phyloP scores from a whole-genome alignment of 1,284 basidiomycete genomes.

The Uromyces viciae-fabae region DNA sequence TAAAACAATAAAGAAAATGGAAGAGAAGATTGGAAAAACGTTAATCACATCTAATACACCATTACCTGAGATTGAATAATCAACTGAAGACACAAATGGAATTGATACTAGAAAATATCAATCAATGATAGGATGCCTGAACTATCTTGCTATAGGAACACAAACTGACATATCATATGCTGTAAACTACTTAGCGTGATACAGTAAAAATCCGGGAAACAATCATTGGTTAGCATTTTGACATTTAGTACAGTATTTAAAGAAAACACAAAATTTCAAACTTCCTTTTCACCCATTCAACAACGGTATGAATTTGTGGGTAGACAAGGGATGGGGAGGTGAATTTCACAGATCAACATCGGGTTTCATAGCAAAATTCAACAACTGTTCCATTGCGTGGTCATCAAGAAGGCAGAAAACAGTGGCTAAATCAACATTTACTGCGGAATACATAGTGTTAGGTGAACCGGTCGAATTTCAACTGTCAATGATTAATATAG shows the following conservation, averaged over 20 bases:
- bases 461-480: not conserved
- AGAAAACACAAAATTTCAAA: not conserved
- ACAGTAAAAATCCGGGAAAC: not conserved
- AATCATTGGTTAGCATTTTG: not conserved
- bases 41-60: no score
- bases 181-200: conserved; percentile 6
- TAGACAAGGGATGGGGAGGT: not conserved
- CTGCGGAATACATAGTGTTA: not conserved
- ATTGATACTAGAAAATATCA: not conserved
- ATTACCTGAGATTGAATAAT: no score
- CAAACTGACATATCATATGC: not conserved
- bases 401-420: not conserved
- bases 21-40: no score
- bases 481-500: not conserved
- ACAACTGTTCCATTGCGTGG: not conserved
- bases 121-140: conserved; percentile 12
- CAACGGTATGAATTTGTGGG: not conserved
- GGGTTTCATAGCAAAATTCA: not conserved
- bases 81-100: no score
- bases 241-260: not conserved
- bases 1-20: no score
- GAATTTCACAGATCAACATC: not conserved
- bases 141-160: conserved; percentile 15
- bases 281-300: not conserved
- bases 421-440: not conserved